Conservation (phyloP, 768 basidiomycete species). For the Lactarius hatsudake region DNA sequence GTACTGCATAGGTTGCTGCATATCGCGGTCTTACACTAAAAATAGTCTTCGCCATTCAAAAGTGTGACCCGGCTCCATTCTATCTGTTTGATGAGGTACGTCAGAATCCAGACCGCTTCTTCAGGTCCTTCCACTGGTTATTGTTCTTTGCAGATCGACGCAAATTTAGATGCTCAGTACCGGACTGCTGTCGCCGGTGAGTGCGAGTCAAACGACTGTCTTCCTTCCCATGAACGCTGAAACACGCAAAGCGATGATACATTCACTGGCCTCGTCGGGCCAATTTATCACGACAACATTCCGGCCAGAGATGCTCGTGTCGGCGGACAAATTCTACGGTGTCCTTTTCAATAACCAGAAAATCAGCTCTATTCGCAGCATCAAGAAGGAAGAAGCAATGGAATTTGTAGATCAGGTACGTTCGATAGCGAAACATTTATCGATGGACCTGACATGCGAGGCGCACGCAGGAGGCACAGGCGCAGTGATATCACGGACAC, state of each 20-base stretch:
- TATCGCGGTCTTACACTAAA: constrained; percentile 15
- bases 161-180: constrained; percentile 96
- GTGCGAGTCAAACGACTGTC: constrained; percentile 32
- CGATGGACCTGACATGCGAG: constrained; percentile 5
- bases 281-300: constrained; percentile 99
- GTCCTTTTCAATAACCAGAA: constrained; percentile 96
- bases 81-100: constrained; percentile 95
- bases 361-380: constrained; percentile 83
- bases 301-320: constrained; percentile 93
- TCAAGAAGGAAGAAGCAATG: constrained; percentile 87
- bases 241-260: constrained; percentile 74
- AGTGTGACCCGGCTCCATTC: constrained; percentile 98
- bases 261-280: constrained; percentile 78
- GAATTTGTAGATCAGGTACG: constrained; percentile 89
- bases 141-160: constrained; percentile 70
- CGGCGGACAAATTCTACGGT: constrained; percentile 96
- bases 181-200: constrained; percentile 92
- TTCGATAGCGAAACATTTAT: constrained; percentile 6
- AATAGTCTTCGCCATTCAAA: constrained; percentile 95
- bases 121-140: background rate
- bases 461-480: constrained; percentile 45
- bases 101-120: background rate
- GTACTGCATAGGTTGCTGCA: background rate
- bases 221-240: background rate
- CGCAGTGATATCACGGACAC: constrained; percentile 36